phyloP scores from a whole-genome alignment of 2,329 filamentous ascomycete genomes.

The Purpureocillium takamizusanense region DNA sequence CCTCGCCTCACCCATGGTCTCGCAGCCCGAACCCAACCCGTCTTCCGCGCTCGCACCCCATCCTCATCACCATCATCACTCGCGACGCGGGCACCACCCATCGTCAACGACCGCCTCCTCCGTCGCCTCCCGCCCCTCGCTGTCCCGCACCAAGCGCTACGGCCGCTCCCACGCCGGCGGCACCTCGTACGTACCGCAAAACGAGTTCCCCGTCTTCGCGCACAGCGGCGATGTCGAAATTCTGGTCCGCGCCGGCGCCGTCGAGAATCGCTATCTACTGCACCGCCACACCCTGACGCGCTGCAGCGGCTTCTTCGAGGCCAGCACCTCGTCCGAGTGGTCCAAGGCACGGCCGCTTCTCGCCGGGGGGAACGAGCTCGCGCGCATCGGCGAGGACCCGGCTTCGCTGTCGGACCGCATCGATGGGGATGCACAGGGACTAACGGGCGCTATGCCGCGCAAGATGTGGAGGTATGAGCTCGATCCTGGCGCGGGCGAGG shows the following conservation, averaged over 20 bases:
- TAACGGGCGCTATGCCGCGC: constrained; percentile 12
- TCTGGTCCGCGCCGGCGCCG: constrained; percentile 52
- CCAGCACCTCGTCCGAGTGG: constrained; percentile 75
- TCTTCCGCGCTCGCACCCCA: constrained; percentile 2
- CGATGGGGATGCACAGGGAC: constrained; percentile 1
- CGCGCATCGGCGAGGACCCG: constrained; percentile 42
- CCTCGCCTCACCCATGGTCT: constrained; percentile 43
- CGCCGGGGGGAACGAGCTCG: constrained; percentile 33
- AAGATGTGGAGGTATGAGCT: constrained; percentile 82
- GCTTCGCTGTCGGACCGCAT: constrained; percentile 11
- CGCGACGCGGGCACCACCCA: constrained; percentile 1
- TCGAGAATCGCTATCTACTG: constrained; percentile 74
- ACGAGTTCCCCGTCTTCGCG: constrained; percentile 87
- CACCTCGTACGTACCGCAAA: constrained; percentile 60
- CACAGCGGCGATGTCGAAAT: constrained; percentile 93
- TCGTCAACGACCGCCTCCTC: constrained; percentile 24
- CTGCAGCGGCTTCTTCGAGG: constrained; percentile 90
- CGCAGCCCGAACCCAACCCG: constrained; percentile 42
- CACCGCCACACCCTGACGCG: constrained; percentile 81
- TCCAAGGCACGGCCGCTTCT: constrained; percentile 21
- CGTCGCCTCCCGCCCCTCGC: constrained; percentile 54
- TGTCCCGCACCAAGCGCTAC: constrained; percentile 58
- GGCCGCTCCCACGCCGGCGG: constrained; percentile 75
- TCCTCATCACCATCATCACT: constrained; percentile 1
- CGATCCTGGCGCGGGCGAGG: constrained; percentile 61